Base-by-base conservation (phyloP, 768 basidiomycete species). In the Kwoniella dejecticola region DNA sequence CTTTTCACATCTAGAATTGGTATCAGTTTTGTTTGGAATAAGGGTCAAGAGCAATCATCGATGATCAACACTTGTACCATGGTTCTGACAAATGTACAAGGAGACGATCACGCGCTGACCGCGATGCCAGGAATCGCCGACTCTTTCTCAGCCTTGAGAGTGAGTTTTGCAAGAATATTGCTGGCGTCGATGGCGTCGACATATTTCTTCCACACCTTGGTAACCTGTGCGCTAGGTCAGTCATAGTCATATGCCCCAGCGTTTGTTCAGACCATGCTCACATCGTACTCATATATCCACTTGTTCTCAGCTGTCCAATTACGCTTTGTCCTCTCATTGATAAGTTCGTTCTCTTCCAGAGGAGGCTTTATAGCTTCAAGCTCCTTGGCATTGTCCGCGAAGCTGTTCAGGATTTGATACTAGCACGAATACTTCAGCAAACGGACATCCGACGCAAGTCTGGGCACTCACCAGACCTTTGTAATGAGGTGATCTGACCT, bases 401-500 rank as follows among this genome's bases (percentile, higher is more conserved):
- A 60, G 24, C 40, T 36, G 33, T 60, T 57, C 23, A 65, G n/a
- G 13, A 65, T 50, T n/a, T 52, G 23, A 31, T 60, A 65, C 63
- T 60, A 33, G 5, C 6, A 7, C 3, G 15, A 52, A 27, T 50
- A 12, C 10, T 5, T 53, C 41, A 53, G 29, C 59, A 5, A 33
- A 10, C 4, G 19, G 4, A 21, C 41, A 19, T n/a, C 23, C 15
- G 15, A 15, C 23, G n/a, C 3, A 30, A 26, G 15, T 26, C 0
- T 31, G 23, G 10, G 17, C 1, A 63, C 65, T 67, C 23, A 68
- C 66, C 15, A 68, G 40, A 30, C 47, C 54, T 24, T 66, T 62
- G 60, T 71, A 71, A 33, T 66, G 62, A 7, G 67, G 67, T 15
- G 67, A 60, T 36, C 70, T 36, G 29, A 67, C 54, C 8, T 47